Evolutionary conservation across 1,284 basidiomycete species (phyloP).

Genomic region (Microbotryum lychnidis-dioicae): DNA sequence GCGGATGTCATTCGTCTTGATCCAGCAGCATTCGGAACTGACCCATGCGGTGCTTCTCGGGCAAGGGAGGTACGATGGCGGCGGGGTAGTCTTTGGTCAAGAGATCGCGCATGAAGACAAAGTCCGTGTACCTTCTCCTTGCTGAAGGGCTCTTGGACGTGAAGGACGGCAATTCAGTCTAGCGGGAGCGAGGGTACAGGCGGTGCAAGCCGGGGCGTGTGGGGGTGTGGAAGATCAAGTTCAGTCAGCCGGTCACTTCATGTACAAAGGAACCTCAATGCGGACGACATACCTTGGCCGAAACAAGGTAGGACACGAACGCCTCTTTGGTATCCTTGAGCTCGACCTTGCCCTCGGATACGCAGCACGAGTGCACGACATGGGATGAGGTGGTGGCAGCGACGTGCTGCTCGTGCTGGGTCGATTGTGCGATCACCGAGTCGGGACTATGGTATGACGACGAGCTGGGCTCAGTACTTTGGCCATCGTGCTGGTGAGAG

Average conservation of each 20-base stretch:
- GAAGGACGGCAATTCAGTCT: conserved; percentile 78
- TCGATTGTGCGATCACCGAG: background rate
- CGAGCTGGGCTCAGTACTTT: background rate
- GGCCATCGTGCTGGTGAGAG: background rate
- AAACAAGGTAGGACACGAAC: conserved; percentile 88
- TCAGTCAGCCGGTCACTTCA: background rate
- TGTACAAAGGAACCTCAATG: background rate
- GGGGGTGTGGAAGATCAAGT: background rate
- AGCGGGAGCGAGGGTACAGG: conserved; percentile 2
- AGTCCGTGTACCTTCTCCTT: conserved; percentile 90
- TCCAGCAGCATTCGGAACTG: conserved; percentile 36
- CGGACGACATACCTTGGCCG: conserved; percentile 62
- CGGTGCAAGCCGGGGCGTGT: background rate
- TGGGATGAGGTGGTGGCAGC: background rate
- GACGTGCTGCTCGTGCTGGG: background rate
- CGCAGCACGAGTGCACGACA: conserved; percentile 45
- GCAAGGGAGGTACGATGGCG: conserved; percentile 88
- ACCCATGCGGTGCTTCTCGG: conserved; percentile 94
- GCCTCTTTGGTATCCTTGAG: conserved; percentile 91
- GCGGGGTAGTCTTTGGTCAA: conserved; percentile 89
- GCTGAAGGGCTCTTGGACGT: conserved; percentile 61
- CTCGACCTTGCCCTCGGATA: conserved; percentile 91
- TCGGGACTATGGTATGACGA: background rate
- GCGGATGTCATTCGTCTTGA: background rate
- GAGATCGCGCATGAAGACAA: conserved; percentile 84